Base-by-base conservation (phyloP, 192 early-diverging fungal genomes). In the Coemansia sp. region DNA sequence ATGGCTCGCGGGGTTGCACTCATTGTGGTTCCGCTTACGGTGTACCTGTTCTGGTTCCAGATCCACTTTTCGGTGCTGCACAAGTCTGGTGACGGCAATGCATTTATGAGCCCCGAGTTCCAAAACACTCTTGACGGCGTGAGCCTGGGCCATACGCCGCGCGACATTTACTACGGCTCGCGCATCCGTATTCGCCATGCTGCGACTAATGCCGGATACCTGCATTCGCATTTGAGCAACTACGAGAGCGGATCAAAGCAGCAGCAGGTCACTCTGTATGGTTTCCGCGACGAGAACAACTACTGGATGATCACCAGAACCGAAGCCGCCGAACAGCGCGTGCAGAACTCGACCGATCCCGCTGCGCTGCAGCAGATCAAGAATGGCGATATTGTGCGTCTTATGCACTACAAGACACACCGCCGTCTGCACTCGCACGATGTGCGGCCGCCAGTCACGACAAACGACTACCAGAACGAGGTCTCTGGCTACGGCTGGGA, bases 21-120 rank as follows among this genome's bases (percentile, higher is more conserved):
- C 41, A 94, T 98, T 51, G 81, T 86, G 25, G 56, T 97, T 14
- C 96, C 96, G 8, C 24, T 91, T 5, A 17, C 75, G 6, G 75
- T 95, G 3, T 98, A 98, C 67, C 76, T 94, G 58, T 76, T 88
- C 5, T 87, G 88, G 73, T 98, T 96, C 79, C 87, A 87, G 63
- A 82, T 98, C 49, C 96, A 98, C 76, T 98, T 98, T 79, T 72
- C 76, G 43, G 75, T 94, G 11, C 82, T 98, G 48, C 76, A 74
- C 32, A 81, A 85, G 54, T 83, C 83, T 52, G 96, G 96, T n/a
- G 89, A 91, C 21, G 96, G 96, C 25, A 93, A 97, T 78, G 86
- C 85, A 0, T 96, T 96, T 69, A 94, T 97, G 92, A 89, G 87
- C 68, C 85, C 90, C 27, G 85, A 86, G 61, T 96, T 97, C 83